These are phyloP conservation scores for Hanseniaspora mollemarum DNA, from an alignment of 805 yeast genomes.

Conservation along the genomic window DNA sequence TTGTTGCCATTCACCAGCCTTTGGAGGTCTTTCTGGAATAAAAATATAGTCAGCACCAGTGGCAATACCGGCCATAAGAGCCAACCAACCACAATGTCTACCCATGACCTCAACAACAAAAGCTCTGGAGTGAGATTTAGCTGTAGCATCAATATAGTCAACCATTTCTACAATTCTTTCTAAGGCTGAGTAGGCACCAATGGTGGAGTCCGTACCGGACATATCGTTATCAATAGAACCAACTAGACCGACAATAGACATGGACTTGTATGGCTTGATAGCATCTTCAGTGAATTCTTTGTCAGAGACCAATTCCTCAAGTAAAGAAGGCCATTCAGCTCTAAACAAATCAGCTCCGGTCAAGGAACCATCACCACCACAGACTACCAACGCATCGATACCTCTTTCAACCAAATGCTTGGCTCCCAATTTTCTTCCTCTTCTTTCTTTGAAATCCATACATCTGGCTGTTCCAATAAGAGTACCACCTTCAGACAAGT, in stretches of 20 bases:
- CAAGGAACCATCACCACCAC: conserved; percentile 98
- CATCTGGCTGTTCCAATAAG: conserved; percentile 93
- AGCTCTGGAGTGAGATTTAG: conserved; percentile 71
- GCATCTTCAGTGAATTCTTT: conserved; percentile 49
- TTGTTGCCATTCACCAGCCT: conserved; percentile 50
- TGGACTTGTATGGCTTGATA: conserved; percentile 49
- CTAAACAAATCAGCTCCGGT: conserved; percentile 96
- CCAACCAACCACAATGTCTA: conserved; percentile 83
- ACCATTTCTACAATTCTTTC: conserved; percentile 87
- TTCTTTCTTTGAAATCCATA: conserved; percentile 68
- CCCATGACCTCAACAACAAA: conserved; percentile 84
- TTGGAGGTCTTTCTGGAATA: conserved; percentile 70
- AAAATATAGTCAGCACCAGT: conserved; percentile 72
- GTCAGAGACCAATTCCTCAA: conserved; percentile 55
- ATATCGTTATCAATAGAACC: conserved; percentile 98
- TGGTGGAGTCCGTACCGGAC: conserved; percentile 93
- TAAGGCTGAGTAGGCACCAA: conserved; percentile 89
- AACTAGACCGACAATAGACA: conserved; percentile 85
- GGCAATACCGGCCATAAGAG: conserved; percentile 67
- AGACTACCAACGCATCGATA: conserved; percentile 86
- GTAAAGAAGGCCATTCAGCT: conserved; percentile 83
- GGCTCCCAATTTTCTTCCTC: conserved; percentile 75
- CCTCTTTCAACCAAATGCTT: conserved; percentile 75
- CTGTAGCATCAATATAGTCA: conserved; percentile 77
- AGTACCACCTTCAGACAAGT: conserved; percentile 88